Evolutionary conservation across 2,329 filamentous ascomycete genomes (phyloP).

Genomic region (Penicillium sp.): DNA sequence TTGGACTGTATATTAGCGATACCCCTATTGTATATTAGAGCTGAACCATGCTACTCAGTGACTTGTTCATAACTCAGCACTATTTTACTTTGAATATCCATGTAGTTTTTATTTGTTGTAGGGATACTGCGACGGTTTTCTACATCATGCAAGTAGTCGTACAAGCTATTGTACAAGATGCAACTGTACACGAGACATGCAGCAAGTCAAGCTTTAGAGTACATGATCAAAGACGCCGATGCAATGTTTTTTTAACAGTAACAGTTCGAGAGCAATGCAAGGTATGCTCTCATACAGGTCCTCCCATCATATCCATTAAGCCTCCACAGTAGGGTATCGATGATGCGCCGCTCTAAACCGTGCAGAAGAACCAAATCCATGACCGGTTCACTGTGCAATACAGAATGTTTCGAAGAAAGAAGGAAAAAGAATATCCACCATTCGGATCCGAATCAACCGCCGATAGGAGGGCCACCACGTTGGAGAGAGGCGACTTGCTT

Average conservation of each 20-base stretch:
- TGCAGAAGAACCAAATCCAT: constrained; percentile 30
- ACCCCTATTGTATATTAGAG: constrained; percentile 19
- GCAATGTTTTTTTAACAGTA: constrained; percentile 27
- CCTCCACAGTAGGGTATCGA: constrained; percentile 37
- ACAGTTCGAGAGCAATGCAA: constrained; percentile 14
- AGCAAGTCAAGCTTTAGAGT: constrained; percentile 16
- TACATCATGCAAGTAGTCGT: not conserved
- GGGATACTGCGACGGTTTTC: not conserved
- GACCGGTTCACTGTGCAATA: constrained; percentile 29
- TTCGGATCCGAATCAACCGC: constrained; percentile 37
- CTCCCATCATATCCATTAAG: constrained; percentile 30
- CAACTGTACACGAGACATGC: constrained; percentile 13
- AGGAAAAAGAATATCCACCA: constrained; percentile 17
- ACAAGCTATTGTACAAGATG: constrained; percentile 4
- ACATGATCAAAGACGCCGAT: constrained; percentile 33
- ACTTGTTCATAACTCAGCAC: not conserved
- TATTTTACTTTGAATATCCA: not conserved
- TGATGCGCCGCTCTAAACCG: constrained; percentile 35
- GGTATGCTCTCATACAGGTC: constrained; percentile 21
- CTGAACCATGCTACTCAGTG: constrained; percentile 1
- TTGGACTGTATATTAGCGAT: constrained; percentile 33
- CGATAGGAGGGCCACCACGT: constrained; percentile 43
- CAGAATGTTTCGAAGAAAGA: constrained; percentile 21
- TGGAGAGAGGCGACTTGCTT: constrained; percentile 53
- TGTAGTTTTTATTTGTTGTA: not conserved